Conservation (phyloP, 805 yeast genomes). For the Cyberlindnera subsufficiens region DNA sequence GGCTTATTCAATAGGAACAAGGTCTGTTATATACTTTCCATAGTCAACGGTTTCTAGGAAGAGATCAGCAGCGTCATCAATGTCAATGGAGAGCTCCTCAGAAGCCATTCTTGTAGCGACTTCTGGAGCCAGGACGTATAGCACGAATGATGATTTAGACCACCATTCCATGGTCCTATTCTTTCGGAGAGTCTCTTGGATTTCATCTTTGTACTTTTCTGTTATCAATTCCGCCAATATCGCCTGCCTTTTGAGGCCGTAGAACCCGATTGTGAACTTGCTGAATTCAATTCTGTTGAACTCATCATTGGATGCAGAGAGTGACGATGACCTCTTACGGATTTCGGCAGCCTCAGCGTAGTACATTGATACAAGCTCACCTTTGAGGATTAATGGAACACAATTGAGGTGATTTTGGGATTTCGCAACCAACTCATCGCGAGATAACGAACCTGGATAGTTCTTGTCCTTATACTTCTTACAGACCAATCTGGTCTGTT, state of each 20-base stretch:
- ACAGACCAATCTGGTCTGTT: slow-evolving; percentile 8
- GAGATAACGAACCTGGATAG: slow-evolving; percentile 23
- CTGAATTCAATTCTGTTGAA: slow-evolving; percentile 40
- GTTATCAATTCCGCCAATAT: slow-evolving; percentile 39
- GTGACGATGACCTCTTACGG: slow-evolving; percentile 31
- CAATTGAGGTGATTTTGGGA: slow-evolving; percentile 26
- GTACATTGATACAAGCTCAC: slow-evolving; percentile 39
- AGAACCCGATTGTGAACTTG: slow-evolving; percentile 50
- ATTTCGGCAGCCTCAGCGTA: slow-evolving; percentile 44
- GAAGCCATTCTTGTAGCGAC: slow-evolving; percentile 44
- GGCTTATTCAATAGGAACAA: slow-evolving; percentile 5
- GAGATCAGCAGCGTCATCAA: slow-evolving; percentile 40
- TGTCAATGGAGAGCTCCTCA: slow-evolving; percentile 35
- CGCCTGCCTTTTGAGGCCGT: slow-evolving; percentile 54
- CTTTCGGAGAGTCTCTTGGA: slow-evolving; percentile 22
- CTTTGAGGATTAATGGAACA: slow-evolving; percentile 38
- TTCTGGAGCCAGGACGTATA: slow-evolving; percentile 61
- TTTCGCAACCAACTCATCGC: slow-evolving; percentile 25
- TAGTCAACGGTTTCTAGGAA: slow-evolving; percentile 43
- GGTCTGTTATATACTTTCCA: slow-evolving; percentile 31
- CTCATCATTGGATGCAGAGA: slow-evolving; percentile 35
- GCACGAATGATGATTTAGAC: slow-evolving; percentile 49
- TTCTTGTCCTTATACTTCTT: slow-evolving; percentile 18
- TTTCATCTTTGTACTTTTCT: slow-evolving; percentile 24
- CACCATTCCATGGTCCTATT: slow-evolving; percentile 53